Evolutionary conservation across 768 basidiomycete genomes (phyloP).

Genomic region (Russula abietina): DNA sequence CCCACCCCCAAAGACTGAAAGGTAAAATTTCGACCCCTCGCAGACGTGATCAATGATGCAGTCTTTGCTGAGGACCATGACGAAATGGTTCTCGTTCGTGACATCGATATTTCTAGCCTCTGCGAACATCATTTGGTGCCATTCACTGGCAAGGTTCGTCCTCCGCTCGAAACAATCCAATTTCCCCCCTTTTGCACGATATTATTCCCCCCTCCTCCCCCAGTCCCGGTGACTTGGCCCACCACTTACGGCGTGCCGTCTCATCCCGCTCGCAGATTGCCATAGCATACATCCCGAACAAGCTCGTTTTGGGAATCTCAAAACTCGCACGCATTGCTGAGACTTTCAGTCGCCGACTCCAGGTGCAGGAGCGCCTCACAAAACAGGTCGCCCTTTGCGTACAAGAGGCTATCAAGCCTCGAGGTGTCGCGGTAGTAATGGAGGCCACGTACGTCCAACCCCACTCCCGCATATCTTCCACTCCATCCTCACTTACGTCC

Average conservation of each 20-base stretch:
- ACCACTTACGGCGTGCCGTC: slow-evolving; percentile 13
- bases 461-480: slow-evolving; percentile 10
- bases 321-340: slow-evolving; percentile 24
- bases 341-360: slow-evolving; percentile 74
- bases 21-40: slow-evolving; percentile 1
- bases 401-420: slow-evolving; percentile 94
- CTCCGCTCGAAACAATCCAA: slow-evolving; percentile 8
- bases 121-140: slow-evolving; percentile 99
- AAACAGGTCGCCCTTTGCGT: slow-evolving; percentile 98
- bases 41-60: slow-evolving; percentile 98
- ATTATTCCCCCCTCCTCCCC: background rate
- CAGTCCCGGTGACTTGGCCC: slow-evolving; percentile 18
- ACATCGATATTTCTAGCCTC: slow-evolving; percentile 94
- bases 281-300: slow-evolving; percentile 48
- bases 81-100: slow-evolving; percentile 97
- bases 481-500: slow-evolving; percentile 14
- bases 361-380: slow-evolving; percentile 96
- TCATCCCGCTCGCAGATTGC: slow-evolving; percentile 61
- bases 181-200: background rate
- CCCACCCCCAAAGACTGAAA: slow-evolving; percentile 6
- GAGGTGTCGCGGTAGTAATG: slow-evolving; percentile 98
- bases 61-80: slow-evolving; percentile 99
- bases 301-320: slow-evolving; percentile 23
- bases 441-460: slow-evolving; percentile 79
- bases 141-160: slow-evolving; percentile 88